Percentiles rank a stretch among this genome's conserved stretches.
Conservation (phyloP, 2,329 filamentous ascomycete genomes). For the Lizonia empirigonia region DNA sequence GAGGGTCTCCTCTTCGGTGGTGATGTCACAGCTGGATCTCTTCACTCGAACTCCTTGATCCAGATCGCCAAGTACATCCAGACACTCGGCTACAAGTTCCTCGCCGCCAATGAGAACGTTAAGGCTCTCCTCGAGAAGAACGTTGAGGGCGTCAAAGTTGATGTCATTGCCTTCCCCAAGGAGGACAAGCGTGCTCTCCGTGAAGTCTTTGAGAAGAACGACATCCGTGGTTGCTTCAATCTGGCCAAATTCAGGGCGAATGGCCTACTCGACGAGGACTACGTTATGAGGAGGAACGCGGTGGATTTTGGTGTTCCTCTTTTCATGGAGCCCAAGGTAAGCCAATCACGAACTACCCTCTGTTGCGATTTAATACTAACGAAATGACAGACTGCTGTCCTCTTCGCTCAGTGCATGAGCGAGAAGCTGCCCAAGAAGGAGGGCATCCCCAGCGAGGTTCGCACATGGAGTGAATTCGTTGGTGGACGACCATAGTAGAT, state of each 20-base stretch:
- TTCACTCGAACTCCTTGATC: constrained; percentile 68
- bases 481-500: constrained; percentile 55
- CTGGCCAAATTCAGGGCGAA: constrained; percentile 82
- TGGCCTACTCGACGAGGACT: constrained; percentile 88
- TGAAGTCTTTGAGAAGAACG: constrained; percentile 95
- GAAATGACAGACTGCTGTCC: constrained; percentile 76
- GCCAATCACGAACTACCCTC: constrained; percentile 35
- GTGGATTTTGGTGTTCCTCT: constrained; percentile 97
- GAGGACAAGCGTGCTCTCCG: constrained; percentile 93
- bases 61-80: constrained; percentile 84
- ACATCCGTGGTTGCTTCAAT: constrained; percentile 96
- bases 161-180: constrained; percentile 96
- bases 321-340: constrained; percentile 97
- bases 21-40: constrained; percentile 61
- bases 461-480: constrained; percentile 94
- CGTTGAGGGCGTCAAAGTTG: constrained; percentile 72
- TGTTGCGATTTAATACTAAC: constrained; percentile 22
- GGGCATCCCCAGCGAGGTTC: constrained; percentile 89
- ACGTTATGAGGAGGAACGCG: constrained; percentile 97
- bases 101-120: constrained; percentile 78
- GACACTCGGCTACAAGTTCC: constrained; percentile 93
- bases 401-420: constrained; percentile 96
- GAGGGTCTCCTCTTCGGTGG: constrained; percentile 96
- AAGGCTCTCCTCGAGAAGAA: constrained; percentile 80
- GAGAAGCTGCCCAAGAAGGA: constrained; percentile 90